phyloP scores from a whole-genome alignment of 805 yeast species.

The Lachancea nothofagi region DNA sequence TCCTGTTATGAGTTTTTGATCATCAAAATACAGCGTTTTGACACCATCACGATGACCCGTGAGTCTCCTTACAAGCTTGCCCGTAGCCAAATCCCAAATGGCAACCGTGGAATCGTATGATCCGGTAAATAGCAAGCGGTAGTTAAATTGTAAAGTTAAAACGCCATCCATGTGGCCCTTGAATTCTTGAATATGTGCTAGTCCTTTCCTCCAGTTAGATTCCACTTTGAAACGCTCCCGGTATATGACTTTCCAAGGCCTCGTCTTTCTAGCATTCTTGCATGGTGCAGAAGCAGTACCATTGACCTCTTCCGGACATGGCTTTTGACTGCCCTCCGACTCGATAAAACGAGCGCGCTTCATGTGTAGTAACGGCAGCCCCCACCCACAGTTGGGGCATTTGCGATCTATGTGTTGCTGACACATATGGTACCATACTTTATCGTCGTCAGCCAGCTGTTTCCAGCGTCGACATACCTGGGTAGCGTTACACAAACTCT shows the following conservation, averaged over 20 bases:
- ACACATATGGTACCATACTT: constrained; percentile 98
- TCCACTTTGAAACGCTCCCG: constrained; percentile 87
- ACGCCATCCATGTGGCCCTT: constrained; percentile 85
- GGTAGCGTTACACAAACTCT: constrained; percentile 89
- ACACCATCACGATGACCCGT: constrained; percentile 89
- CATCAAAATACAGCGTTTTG: constrained; percentile 77
- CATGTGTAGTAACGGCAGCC: constrained; percentile 89
- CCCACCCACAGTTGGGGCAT: constrained; percentile 99
- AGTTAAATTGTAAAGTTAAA: constrained; percentile 79
- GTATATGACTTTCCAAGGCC: constrained; percentile 96
- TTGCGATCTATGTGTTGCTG: constrained; percentile 96
- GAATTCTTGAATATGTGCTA: constrained; percentile 56
- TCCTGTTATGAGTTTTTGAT: constrained; percentile 84
- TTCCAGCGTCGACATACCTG: constrained; percentile 89
- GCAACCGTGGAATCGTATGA: constrained; percentile 86
- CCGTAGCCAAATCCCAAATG: constrained; percentile 87
- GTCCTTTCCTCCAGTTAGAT: constrained; percentile 89
- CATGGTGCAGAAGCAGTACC: neutral
- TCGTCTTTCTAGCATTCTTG: constrained; percentile 30
- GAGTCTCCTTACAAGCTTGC: constrained; percentile 69
- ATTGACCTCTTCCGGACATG: constrained; percentile 1
- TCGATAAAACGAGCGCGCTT: constrained; percentile 48
- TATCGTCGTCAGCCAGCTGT: constrained; percentile 85
- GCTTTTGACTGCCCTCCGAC: constrained; percentile 2
- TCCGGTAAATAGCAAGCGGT: constrained; percentile 79